Conservation (phyloP, 1,284 basidiomycete species). For the Trametes hirsuta region DNA sequence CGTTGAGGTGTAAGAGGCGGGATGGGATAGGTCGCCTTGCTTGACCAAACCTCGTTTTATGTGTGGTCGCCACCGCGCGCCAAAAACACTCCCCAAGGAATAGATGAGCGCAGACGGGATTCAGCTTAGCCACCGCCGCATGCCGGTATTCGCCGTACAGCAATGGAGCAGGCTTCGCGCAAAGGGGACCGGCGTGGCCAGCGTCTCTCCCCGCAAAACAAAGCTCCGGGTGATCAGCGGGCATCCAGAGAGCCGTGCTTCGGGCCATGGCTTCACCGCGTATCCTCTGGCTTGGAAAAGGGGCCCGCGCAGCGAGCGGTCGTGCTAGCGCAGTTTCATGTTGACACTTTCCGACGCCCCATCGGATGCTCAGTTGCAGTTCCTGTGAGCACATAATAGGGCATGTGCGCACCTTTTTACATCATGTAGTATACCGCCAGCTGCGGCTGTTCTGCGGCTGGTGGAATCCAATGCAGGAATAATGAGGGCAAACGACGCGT, state of each 20-base stretch:
- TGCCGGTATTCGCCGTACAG: not conserved
- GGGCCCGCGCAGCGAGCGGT: conserved; percentile 2
- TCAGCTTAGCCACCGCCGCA: not conserved
- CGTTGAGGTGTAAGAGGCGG: not conserved
- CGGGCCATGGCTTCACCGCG: not conserved
- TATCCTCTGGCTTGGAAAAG: not conserved
- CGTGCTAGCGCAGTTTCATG: not conserved
- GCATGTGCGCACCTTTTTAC: not conserved
- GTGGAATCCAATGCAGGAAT: not conserved
- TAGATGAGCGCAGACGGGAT: not conserved
- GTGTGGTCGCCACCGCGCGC: not conserved
- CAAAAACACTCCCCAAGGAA: not conserved
- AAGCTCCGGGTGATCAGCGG: conserved; percentile 2
- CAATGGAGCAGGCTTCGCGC: not conserved
- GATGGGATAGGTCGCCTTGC: not conserved
- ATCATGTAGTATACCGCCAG: not conserved
- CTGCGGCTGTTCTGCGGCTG: not conserved
- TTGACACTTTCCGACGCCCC: conserved; percentile 3
- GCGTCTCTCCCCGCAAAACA: not conserved
- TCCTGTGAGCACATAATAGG: not conserved
- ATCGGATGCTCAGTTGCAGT: not conserved
- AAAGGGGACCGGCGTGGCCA: not conserved
- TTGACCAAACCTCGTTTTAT: not conserved
- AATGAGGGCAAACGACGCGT: not conserved
- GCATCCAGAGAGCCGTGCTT: not conserved